phyloP scores from a whole-genome alignment of 495 filamentous ascomycete genomes.

The Penicillium herquei region DNA sequence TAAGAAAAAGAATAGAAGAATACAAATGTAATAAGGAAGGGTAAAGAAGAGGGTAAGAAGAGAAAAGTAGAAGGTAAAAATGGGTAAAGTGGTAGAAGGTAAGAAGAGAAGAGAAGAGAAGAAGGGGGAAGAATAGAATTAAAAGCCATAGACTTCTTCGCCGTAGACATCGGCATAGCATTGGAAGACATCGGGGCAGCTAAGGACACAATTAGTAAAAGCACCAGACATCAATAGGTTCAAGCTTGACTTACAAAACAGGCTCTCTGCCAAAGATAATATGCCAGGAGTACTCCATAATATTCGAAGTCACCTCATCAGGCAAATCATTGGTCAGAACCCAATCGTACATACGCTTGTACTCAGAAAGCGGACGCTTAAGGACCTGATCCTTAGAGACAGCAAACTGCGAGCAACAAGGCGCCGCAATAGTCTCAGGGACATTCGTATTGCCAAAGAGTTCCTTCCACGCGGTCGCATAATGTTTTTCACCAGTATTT shows the following conservation, averaged over 20 bases:
- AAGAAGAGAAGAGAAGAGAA: not conserved
- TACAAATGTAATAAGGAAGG: conserved; percentile 2
- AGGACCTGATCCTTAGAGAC: conserved; percentile 55
- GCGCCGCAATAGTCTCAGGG: conserved; percentile 47
- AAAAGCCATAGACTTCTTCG: conserved; percentile 21
- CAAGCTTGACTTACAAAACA: conserved; percentile 42
- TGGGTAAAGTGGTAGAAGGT: not conserved
- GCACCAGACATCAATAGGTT: not conserved
- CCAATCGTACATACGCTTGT: conserved; percentile 59
- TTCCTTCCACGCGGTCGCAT: conserved; percentile 42
- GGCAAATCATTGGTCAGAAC: conserved; percentile 48
- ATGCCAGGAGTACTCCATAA: conserved; percentile 57
- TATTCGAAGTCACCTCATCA: conserved; percentile 43
- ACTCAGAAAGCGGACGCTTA: conserved; percentile 49
- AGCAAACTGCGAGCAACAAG: conserved; percentile 71
- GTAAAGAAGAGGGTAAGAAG: conserved; percentile 6
- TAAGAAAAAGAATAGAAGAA: conserved; percentile 4
- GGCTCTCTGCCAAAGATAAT: conserved; percentile 54
- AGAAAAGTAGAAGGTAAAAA: conserved; percentile 9
- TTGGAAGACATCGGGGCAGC: conserved; percentile 44
- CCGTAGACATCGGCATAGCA: conserved; percentile 52
- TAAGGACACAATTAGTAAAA: conserved; percentile 20
- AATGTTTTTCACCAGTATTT: conserved; percentile 43
- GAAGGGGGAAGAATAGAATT: not conserved
- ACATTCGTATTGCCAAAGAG: conserved; percentile 43